These are phyloP conservation scores for Calcarisporium arbuscula DNA, from an alignment of 2,329 filamentous ascomycete genomes.

Conservation along the genomic window DNA sequence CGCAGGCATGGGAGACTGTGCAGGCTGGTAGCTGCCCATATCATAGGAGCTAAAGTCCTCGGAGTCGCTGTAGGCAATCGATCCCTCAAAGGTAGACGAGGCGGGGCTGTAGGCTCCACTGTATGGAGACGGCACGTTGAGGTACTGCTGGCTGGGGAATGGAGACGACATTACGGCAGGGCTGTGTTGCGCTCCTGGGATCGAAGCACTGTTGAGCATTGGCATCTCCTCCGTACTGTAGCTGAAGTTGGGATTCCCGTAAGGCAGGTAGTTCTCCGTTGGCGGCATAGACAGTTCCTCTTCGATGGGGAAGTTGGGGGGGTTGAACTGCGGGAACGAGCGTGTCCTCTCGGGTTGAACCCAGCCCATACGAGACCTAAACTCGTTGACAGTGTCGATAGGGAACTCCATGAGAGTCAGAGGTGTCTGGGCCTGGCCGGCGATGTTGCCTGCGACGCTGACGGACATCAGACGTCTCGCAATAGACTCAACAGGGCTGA, in stretches of 20 bases:
- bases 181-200: slow-evolving; percentile 41
- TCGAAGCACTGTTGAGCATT: slow-evolving; percentile 43
- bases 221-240: slow-evolving; percentile 60
- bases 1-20: slow-evolving; percentile 40
- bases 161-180: slow-evolving; percentile 52
- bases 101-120: slow-evolving; percentile 54
- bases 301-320: slow-evolving; percentile 46
- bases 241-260: slow-evolving; percentile 53
- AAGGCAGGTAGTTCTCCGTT: slow-evolving; percentile 42
- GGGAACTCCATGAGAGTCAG: slow-evolving; percentile 67
- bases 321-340: slow-evolving; percentile 55
- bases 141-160: slow-evolving; percentile 49
- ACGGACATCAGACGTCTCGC: slow-evolving; percentile 66
- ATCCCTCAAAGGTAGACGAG: slow-evolving; percentile 57
- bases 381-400: slow-evolving; percentile 61
- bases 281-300: slow-evolving; percentile 37
- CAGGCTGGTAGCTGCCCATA: slow-evolving; percentile 34
- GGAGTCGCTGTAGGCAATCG: slow-evolving; percentile 55
- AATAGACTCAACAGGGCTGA: slow-evolving; percentile 81
- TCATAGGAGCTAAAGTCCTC: slow-evolving; percentile 50
- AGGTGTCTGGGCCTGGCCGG: slow-evolving; percentile 54
- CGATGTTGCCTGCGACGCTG: slow-evolving; percentile 52
- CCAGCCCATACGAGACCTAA: slow-evolving; percentile 65
- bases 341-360: slow-evolving; percentile 50
- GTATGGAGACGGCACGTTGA: slow-evolving; percentile 58